Base-by-base conservation (phyloP, 164 flowering plant genomes). In the Chloranthus sessilifolius region DNA sequence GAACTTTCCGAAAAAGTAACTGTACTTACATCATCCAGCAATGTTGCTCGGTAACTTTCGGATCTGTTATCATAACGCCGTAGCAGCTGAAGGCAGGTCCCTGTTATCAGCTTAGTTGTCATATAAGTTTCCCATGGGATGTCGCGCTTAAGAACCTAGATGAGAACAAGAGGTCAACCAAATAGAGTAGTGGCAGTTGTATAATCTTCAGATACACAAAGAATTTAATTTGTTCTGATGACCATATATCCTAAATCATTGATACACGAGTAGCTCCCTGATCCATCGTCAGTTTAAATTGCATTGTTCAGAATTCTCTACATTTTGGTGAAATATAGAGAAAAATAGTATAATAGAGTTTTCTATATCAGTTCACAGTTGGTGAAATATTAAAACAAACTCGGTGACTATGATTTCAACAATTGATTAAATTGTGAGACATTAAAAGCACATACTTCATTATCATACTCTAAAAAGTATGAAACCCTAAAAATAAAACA, bases 121-220 rank as follows among this genome's bases (percentile, higher is more conserved):
- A 86, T 81, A 76, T 92, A 92, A 2, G 97, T 82, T 69, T 92
- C 99, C 99, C 99, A 92, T 62, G 99, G 97, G 33, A 92, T 88
- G 71, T 88, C 99, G 71, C 95, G 84, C 72, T 58, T 79, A 55
- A 92, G 71, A 68, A 92, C 97, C 99, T 92, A 47, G 40, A 62
- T 44, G 23, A 25, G 46, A 52, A 61, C 10, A 52, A 47, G 8
- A 56, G 33, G 39, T 27, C 20, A 24, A 33, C 16, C 47, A 47
- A 42, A 45, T n/a, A 20, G 19, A 12, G 5, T 21, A 7, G 20
- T 7, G 17, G 15, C 19, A n/a, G 10, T 53, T 9, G 47, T 46
- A 52, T 33, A 17, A 42, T 23, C 26, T 16, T 54, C 28, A 29
- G 31, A 33, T 33, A 33, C 12, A 12, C 7, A 12, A 12, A 7